Percentiles rank a stretch among this genome's conserved stretches.
Conservation (phyloP, 176 grass and related monocot genomes). For the Puya raimondii region DNA sequence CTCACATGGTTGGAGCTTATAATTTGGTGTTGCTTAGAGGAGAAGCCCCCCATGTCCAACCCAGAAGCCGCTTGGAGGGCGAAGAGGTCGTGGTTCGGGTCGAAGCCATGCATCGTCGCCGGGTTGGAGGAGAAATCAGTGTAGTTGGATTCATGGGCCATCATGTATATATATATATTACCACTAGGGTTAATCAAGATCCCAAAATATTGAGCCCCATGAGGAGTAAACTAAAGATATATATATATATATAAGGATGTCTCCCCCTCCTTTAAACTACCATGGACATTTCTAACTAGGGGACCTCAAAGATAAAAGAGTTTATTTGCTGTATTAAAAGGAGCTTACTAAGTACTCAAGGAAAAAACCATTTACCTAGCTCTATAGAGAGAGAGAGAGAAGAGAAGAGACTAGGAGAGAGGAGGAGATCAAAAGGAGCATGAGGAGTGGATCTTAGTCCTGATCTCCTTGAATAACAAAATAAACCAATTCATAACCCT, state of each 20-base stretch:
- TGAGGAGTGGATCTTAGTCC: constrained; percentile 3
- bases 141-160: constrained; percentile 5
- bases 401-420: background rate
- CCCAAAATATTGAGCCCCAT: background rate
- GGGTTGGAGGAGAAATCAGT: background rate
- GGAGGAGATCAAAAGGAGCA: background rate
- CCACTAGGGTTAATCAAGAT: background rate
- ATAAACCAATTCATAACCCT: too few relatives aligned
- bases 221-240: background rate
- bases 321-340: background rate
- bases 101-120: constrained; percentile 4
- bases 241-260: background rate
- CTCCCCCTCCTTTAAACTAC: background rate
- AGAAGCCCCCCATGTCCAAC: constrained; percentile 1
- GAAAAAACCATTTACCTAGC: too few relatives aligned
- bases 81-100: background rate
- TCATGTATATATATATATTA: background rate
- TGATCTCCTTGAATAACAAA: background rate
- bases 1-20: background rate
- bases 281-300: background rate
- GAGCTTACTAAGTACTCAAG: background rate
- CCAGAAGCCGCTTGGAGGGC: background rate
- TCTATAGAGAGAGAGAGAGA: background rate
- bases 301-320: background rate
- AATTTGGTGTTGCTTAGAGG: constrained; percentile 5